Evolutionary conservation across 202 grass and related monocot genomes (phyloP), one percentile per base, ranked within the genome.

Genomic region (Carex arenaria): DNA sequence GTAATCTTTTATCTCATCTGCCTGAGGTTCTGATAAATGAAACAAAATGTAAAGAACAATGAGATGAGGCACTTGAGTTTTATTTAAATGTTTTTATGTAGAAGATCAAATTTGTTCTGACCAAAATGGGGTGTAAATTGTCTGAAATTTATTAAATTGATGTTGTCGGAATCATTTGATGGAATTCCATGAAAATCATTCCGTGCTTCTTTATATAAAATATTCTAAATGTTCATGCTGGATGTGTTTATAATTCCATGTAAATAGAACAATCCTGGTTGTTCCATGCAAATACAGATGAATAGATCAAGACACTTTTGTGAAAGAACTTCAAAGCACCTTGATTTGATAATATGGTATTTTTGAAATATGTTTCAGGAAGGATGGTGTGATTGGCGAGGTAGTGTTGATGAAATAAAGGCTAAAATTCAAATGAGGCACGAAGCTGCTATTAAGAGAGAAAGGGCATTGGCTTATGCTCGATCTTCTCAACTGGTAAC

Each of bases 311-410:
- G 4, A 13, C 20, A 26, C 20, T 52, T n/a, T 18, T 20, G 0
- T 11, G 23, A 40, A 40, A 40, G 38, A 38, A 38, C 34, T 36
- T 42, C 5, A 72, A 28, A 34, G 14, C 8, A 9, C 8, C 26
- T n/a, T 18, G 30, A 26, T 45, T 72, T 72, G 26, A 59, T 57
- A 77, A 77, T 59, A 53, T 59, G 15, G 30, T 77, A 59, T 31
- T 34, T 32, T 82, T 79, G 10, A 84, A 49, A 85, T 36, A 30
- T 87, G 67, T 79, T 86, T 19, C 52, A 97, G 94, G 85, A 85
- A 59, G 90, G 92, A 79, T 97, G 94, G 94, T 97, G 94, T 82
- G 85, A 89, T 60, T 90, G 87, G 80, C 92, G 76, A 83, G 92
- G 92, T 56, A 97, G 88, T 59, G 64, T 91, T 11, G 88, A 91